phyloP scores from a whole-genome alignment of 1,284 basidiomycete species.

The Sphagnurus paluster region DNA sequence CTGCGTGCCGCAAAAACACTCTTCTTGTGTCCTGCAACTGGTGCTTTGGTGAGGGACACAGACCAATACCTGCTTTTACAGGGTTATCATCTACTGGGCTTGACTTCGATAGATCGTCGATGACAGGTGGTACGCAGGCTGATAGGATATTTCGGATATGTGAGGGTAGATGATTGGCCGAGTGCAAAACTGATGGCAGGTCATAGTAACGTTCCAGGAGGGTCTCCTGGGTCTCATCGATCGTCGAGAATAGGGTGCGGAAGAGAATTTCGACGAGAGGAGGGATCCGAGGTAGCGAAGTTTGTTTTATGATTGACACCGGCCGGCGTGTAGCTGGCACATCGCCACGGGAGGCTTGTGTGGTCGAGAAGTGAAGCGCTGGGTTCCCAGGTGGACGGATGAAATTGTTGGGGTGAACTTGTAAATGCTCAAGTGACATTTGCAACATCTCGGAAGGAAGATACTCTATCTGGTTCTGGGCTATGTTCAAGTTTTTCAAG shows the following conservation, averaged over 20 bases:
- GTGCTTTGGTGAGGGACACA: slow-evolving; percentile 58
- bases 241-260: slow-evolving; percentile 45
- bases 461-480: slow-evolving; percentile 57
- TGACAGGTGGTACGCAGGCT: slow-evolving; percentile 38
- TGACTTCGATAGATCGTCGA: slow-evolving; percentile 24
- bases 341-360: slow-evolving; percentile 6
- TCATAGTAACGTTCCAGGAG: slow-evolving; percentile 35
- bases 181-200: slow-evolving; percentile 31
- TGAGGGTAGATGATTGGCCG: slow-evolving; percentile 19
- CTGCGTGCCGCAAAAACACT: slow-evolving; percentile 58
- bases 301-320: slow-evolving; percentile 29
- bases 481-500: slow-evolving; percentile 61
- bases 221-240: slow-evolving; percentile 23
- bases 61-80: slow-evolving; percentile 38
- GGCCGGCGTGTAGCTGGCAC: slow-evolving; percentile 17
- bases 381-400: slow-evolving; percentile 31
- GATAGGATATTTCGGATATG: slow-evolving; percentile 32
- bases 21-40: slow-evolving; percentile 15
- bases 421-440: slow-evolving; percentile 49
- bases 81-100: slow-evolving; percentile 5
- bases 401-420: slow-evolving; percentile 60
- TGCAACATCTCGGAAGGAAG: slow-evolving; percentile 65
- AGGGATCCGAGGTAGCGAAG: slow-evolving; percentile 32
- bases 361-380: slow-evolving; percentile 17
- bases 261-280: slow-evolving; percentile 52